These are phyloP conservation scores for Coemansia interrupta DNA, from an alignment of 192 early-diverging fungal genomes.

Conservation along the genomic window DNA sequence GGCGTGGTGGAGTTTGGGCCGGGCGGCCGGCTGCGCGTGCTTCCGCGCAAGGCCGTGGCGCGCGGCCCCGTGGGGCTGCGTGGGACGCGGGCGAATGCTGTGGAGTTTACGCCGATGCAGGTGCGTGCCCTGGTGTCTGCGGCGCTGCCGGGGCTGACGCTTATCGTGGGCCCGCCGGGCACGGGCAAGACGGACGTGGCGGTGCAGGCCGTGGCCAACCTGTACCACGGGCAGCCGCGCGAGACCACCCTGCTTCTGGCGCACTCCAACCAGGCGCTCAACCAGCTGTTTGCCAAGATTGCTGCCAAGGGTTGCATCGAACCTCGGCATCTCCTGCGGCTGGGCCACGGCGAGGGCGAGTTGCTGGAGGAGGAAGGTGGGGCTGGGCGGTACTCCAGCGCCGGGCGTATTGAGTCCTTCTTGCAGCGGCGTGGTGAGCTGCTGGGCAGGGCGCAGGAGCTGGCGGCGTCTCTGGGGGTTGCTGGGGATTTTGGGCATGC, in stretches of 20 bases:
- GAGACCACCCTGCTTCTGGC: constrained; percentile 92
- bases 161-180: constrained; percentile 97
- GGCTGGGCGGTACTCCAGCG: constrained; percentile 81
- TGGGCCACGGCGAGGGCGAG: constrained; percentile 96
- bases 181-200: constrained; percentile 98
- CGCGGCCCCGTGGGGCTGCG: constrained; percentile 76
- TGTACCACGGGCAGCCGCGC: constrained; percentile 89
- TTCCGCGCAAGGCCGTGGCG: constrained; percentile 60
- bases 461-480: constrained; percentile 74
- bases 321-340: constrained; percentile 85
- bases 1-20: constrained; percentile 67
- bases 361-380: constrained; percentile 23
- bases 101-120: constrained; percentile 86
- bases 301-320: constrained; percentile 80
- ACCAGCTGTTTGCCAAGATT: constrained; percentile 98
- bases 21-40: constrained; percentile 49
- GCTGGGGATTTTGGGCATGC: constrained; percentile 84
- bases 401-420: constrained; percentile 91
- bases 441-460: constrained; percentile 68
- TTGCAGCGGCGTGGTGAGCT: constrained; percentile 74
- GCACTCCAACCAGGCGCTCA: constrained; percentile 97
- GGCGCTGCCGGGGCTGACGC: constrained; percentile 77
- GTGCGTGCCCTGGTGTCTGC: constrained; percentile 86
- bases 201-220: constrained; percentile 91
- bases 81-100: constrained; percentile 62